Percentiles rank a stretch among this genome's conserved stretches.
Evolutionary conservation across 768 basidiomycete genomes (phyloP).

Genomic region (Strobilomyces echinocephalus): DNA sequence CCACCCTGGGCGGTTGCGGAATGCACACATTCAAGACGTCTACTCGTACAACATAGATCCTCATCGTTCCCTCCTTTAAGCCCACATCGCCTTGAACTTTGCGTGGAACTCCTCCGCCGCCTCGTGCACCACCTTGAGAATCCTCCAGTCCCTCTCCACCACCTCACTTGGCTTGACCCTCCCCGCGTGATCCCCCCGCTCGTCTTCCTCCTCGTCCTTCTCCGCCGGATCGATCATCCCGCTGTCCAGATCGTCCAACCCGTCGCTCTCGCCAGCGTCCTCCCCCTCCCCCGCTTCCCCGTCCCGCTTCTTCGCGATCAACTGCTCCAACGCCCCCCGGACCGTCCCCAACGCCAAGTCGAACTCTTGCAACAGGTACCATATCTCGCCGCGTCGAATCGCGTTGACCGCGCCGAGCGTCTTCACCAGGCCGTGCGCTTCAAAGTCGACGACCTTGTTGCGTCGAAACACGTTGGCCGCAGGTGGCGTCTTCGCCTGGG

Average conservation of each 20-base stretch:
- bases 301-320: constrained; percentile 33
- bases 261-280: constrained; percentile 6
- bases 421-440: constrained; percentile 51
- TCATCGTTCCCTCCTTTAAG: constrained; percentile 21
- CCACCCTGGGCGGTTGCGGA: no score
- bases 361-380: constrained; percentile 62
- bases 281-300: constrained; percentile 8
- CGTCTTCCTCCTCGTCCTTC: constrained; percentile 15
- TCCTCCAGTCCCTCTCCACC: constrained; percentile 47
- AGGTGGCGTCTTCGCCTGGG: constrained; percentile 45
- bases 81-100: constrained; percentile 65
- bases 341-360: constrained; percentile 45
- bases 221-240: constrained; percentile 33
- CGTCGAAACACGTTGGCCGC: constrained; percentile 53
- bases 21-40: neutral
- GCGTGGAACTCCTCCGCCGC: constrained; percentile 47
- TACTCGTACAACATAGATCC: neutral
- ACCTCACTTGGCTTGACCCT: constrained; percentile 35
- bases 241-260: constrained; percentile 27
- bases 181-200: neutral
- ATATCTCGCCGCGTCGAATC: constrained; percentile 58
- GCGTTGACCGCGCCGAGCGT: constrained; percentile 50
- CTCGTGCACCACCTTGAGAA: constrained; percentile 46
- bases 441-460: constrained; percentile 39
- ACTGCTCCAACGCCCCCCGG: constrained; percentile 44